phyloP scores from a whole-genome alignment of 164 flowering plant species.

The Macadamia tetraphylla region DNA sequence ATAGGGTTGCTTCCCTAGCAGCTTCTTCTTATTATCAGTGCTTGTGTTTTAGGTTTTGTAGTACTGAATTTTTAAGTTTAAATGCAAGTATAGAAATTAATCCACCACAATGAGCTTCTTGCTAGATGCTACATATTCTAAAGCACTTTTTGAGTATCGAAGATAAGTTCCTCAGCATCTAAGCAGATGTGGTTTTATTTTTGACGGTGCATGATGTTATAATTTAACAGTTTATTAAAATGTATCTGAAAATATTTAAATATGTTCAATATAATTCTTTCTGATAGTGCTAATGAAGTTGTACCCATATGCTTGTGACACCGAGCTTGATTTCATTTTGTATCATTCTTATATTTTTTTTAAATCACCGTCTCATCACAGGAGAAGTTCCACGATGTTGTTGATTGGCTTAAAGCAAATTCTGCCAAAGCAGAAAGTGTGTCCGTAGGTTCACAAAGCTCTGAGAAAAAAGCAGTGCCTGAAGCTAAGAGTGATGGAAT shows the following conservation, averaged over 20 bases:
- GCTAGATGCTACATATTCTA: no score
- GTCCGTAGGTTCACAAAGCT: slow-evolving; percentile 17
- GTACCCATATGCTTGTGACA: not conserved
- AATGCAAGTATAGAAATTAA: no score
- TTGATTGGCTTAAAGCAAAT: slow-evolving; percentile 80
- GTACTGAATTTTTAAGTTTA: no score
- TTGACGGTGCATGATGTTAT: not conserved
- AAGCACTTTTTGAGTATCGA: no score
- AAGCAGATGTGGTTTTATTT: no score
- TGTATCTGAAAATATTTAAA: not conserved
- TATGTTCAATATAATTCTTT: not conserved
- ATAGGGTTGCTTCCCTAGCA: no score
- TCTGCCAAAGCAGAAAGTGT: slow-evolving; percentile 37
- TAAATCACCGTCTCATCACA: slow-evolving; percentile 19
- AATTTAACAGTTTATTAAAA: not conserved
- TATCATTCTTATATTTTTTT: not conserved
- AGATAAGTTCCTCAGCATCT: no score
- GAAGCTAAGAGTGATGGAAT: slow-evolving; percentile 32
- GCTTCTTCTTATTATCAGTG: no score
- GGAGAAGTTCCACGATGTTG: slow-evolving; percentile 89
- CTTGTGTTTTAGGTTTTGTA: no score
- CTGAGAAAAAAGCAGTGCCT: slow-evolving; percentile 32
- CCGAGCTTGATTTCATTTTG: not conserved
- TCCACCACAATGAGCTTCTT: no score
- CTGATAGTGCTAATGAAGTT: not conserved